A percentile compares a stretch with the other conserved stretches of the same genome.
phyloP scores from a whole-genome alignment of 768 basidiomycete genomes.

The Rhizopogon vulgaris region DNA sequence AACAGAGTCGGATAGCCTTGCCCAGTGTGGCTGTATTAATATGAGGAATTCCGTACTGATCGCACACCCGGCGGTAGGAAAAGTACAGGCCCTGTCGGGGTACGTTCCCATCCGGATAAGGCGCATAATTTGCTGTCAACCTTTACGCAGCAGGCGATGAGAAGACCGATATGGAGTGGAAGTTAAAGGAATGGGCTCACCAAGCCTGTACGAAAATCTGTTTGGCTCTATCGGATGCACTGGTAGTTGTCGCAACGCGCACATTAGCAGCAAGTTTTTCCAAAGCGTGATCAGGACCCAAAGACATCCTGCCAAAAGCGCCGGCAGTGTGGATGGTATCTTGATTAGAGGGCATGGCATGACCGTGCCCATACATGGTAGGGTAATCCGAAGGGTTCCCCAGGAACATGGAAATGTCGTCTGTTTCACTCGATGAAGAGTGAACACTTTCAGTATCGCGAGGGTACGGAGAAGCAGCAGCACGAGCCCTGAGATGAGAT shows the following conservation, averaged over 20 bases:
- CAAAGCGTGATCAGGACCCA: conserved; percentile 71
- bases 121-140: conserved; percentile 85
- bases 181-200: conserved; percentile 37
- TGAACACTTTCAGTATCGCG: conserved; percentile 83
- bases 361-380: conserved; percentile 49
- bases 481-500: conserved; percentile 73
- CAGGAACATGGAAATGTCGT: conserved; percentile 78
- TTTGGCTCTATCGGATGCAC: conserved; percentile 85
- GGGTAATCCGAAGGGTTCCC: conserved; percentile 56
- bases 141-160: conserved; percentile 33
- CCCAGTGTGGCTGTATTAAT: conserved; percentile 95
- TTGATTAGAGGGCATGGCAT: conserved; percentile 35
- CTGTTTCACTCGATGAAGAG: conserved; percentile 85
- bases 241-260: conserved; percentile 83
- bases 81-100: conserved; percentile 92
- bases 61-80: conserved; percentile 86
- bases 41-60: conserved; percentile 88
- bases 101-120: conserved; percentile 89
- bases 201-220: conserved; percentile 93
- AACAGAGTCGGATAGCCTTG: conserved; percentile 90
- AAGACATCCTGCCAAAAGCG: conserved; percentile 70
- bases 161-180: conserved; percentile 11
- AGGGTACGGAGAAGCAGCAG: conserved; percentile 78
- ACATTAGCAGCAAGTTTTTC: conserved; percentile 87
- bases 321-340: conserved; percentile 58